phyloP scores from a whole-genome alignment of 495 filamentous ascomycete species.

The Aspergillus homomorphus region DNA sequence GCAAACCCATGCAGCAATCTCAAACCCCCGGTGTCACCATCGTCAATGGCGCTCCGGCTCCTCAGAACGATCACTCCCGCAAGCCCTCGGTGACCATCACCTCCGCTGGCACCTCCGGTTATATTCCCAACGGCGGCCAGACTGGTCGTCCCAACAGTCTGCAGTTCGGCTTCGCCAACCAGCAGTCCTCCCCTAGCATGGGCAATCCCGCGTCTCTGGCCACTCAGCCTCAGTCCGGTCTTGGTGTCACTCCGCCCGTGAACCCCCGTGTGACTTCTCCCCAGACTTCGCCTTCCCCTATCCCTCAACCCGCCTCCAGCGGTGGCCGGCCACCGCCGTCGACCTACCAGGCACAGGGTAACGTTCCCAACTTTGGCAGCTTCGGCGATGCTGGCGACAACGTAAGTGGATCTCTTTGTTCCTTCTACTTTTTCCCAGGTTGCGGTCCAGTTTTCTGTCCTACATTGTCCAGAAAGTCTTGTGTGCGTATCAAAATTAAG shows the following conservation, averaged over 20 bases:
- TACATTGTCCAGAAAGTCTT: neutral
- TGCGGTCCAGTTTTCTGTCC: neutral
- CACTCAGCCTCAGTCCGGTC: constrained; percentile 44
- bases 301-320: constrained; percentile 80
- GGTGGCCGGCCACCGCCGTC: constrained; percentile 76
- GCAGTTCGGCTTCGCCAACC: constrained; percentile 73
- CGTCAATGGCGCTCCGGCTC: constrained; percentile 62
- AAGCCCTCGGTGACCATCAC: constrained; percentile 88
- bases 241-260: constrained; percentile 63
- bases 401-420: constrained; percentile 48
- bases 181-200: constrained; percentile 63
- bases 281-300: constrained; percentile 79
- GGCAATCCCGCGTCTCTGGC: constrained; percentile 48
- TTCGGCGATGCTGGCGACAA: constrained; percentile 65
- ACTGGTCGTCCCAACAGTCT: constrained; percentile 59
- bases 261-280: constrained; percentile 69
- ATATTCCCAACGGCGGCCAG: constrained; percentile 71
- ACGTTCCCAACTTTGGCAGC: constrained; percentile 75
- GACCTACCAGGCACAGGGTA: constrained; percentile 59
- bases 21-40: constrained; percentile 61
- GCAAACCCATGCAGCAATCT: constrained; percentile 61
- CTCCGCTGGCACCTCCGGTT: constrained; percentile 68
- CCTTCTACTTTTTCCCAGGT: neutral
- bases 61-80: constrained; percentile 69
- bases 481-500: neutral